Percentiles rank a stretch among this genome's conserved stretches.
These are phyloP conservation scores for Apodospora peruviana DNA, from an alignment of 495 filamentous ascomycete species.

Conservation along the genomic window DNA sequence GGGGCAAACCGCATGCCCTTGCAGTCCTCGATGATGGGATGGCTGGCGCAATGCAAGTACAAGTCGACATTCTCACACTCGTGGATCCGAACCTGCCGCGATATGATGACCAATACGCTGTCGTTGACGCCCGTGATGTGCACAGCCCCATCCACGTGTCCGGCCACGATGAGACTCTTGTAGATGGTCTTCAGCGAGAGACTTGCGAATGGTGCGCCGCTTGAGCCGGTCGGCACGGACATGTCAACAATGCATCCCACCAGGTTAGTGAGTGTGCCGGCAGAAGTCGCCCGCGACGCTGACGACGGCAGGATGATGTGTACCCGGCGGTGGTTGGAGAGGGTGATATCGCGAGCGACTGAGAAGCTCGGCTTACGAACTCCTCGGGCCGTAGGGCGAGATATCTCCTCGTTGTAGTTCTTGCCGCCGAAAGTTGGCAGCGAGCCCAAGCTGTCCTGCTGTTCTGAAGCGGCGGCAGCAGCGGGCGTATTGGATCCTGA, in stretches of 20 bases:
- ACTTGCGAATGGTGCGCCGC: constrained; percentile 62
- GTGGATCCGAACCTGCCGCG: constrained; percentile 87
- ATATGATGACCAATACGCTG: constrained; percentile 68
- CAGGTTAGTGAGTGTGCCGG: constrained; percentile 68
- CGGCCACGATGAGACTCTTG: constrained; percentile 66
- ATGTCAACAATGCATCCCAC: constrained; percentile 73
- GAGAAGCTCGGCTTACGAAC: constrained; percentile 58
- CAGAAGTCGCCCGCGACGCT: constrained; percentile 58
- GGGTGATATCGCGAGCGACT: constrained; percentile 52
- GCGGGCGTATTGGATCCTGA: too few species aligned
- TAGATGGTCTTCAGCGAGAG: constrained; percentile 66
- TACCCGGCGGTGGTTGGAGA: constrained; percentile 55
- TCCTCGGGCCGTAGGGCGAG: constrained; percentile 16
- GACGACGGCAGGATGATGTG: constrained; percentile 71
- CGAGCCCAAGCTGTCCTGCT: constrained; percentile 23
- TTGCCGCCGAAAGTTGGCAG: constrained; percentile 27
- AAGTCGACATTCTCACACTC: constrained; percentile 72
- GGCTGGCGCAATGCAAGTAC: constrained; percentile 73
- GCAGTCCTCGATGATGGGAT: constrained; percentile 93
- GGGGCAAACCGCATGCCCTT: constrained; percentile 70
- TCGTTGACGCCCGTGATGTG: constrained; percentile 74
- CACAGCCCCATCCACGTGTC: constrained; percentile 68
- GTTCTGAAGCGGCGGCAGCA: constrained; percentile 17
- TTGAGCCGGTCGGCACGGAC: constrained; percentile 52
- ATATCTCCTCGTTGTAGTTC: constrained; percentile 48